Evolutionary conservation across 1,139 yeast genomes (phyloP).

Genomic region (Candida mesenterica): DNA sequence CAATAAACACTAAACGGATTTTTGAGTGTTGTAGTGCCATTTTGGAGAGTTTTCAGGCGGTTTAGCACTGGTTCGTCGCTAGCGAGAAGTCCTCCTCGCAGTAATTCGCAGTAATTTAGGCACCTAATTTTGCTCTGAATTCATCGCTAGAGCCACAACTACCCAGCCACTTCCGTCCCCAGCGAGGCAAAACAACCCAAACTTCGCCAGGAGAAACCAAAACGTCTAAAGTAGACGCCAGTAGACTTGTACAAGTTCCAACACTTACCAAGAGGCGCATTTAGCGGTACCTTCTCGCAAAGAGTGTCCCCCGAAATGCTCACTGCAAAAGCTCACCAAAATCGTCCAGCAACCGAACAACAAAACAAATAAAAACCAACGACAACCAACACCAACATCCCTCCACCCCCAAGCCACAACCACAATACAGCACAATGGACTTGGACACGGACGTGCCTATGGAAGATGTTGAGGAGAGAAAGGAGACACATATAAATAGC

Average conservation of each 20-base stretch:
- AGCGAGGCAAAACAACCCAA: too few species aligned
- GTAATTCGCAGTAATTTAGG: neutral
- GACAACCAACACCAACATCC: conserved; percentile 1
- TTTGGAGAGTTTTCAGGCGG: neutral
- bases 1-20: too few species aligned
- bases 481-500: conserved; percentile 17
- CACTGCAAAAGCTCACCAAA: conserved; percentile 3
- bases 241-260: too few species aligned
- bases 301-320: too few species aligned
- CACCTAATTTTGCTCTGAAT: too few species aligned
- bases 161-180: too few species aligned
- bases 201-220: too few species aligned
- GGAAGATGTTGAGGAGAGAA: conserved; percentile 64
- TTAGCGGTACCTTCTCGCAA: too few species aligned
- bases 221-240: too few species aligned
- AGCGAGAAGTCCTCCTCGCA: neutral
- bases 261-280: too few species aligned
- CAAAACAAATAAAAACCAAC: conserved; percentile 8
- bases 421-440: conserved; percentile 46
- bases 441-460: conserved; percentile 68
- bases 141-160: too few species aligned
- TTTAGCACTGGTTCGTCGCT: neutral
- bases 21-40: too few species aligned
- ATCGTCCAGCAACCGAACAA: conserved; percentile 12
- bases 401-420: neutral